These are phyloP conservation scores for Aspergillus costaricaensis DNA, from an alignment of 2,329 filamentous ascomycete species.

Conservation along the genomic window DNA sequence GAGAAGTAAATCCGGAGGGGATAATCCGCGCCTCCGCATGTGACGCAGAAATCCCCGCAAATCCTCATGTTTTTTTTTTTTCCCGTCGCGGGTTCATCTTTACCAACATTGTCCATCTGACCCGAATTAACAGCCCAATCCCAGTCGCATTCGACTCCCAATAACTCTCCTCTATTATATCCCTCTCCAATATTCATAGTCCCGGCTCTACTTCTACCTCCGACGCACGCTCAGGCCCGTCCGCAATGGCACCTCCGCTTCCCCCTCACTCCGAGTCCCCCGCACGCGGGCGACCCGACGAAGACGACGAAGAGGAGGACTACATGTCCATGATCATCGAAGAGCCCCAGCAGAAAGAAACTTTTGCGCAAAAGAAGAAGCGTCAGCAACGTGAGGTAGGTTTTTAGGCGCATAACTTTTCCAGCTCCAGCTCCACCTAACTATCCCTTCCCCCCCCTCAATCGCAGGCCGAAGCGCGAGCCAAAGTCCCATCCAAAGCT, in stretches of 20 bases:
- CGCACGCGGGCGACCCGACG: constrained; percentile 16
- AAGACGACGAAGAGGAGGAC: constrained; percentile 74
- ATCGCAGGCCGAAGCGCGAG: constrained; percentile 64
- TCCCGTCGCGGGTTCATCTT: no score
- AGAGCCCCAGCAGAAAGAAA: constrained; percentile 64
- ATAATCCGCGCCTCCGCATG: constrained; percentile 7
- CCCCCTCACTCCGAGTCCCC: constrained; percentile 10
- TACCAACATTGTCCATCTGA: not conserved
- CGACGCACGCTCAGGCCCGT: not conserved
- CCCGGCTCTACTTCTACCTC: not conserved
- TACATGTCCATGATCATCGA: constrained; percentile 96
- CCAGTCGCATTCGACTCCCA: not conserved
- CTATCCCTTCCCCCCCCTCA: constrained; percentile 11
- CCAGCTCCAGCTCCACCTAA: constrained; percentile 43
- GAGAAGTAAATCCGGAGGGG: not conserved
- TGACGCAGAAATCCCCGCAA: not conserved
- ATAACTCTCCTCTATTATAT: no score
- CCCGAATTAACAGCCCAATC: no score
- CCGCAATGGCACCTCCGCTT: constrained; percentile 10
- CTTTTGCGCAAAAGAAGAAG: constrained; percentile 61
- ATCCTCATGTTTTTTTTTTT: no score
- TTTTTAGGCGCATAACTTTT: constrained; percentile 26
- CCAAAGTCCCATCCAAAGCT: constrained; percentile 71
- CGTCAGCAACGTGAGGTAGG: constrained; percentile 55
- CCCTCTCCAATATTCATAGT: not conserved